These are phyloP conservation scores for Geotrichum europaeum DNA, from an alignment of 1,139 yeast species.

Conservation along the genomic window DNA sequence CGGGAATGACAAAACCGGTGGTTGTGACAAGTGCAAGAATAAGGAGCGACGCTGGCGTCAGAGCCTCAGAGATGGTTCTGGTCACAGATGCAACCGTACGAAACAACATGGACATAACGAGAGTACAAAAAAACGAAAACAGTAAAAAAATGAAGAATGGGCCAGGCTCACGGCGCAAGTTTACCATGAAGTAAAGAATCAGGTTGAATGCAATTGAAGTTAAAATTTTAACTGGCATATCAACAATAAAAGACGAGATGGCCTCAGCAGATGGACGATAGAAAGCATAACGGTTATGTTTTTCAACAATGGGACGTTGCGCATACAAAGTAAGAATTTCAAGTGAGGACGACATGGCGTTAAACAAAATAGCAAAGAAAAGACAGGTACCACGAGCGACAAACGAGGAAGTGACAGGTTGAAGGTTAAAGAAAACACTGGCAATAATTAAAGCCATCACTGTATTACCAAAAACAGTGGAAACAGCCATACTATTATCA, in stretches of 20 bases:
- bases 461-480: conserved; percentile 57
- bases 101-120: conserved; percentile 67
- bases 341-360: conserved; percentile 67
- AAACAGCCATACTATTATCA: conserved; percentile 58
- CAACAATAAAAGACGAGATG: conserved; percentile 59
- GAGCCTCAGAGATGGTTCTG: conserved; percentile 55
- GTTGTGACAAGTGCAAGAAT: conserved; percentile 58
- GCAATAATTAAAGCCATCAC: conserved; percentile 68
- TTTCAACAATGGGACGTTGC: conserved; percentile 74
- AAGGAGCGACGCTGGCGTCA: conserved; percentile 65
- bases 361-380: conserved; percentile 72
- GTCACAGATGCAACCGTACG: conserved; percentile 64
- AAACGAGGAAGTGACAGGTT: conserved; percentile 46
- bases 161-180: conserved; percentile 61
- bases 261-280: conserved; percentile 79
- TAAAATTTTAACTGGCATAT: conserved; percentile 55
- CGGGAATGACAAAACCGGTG: conserved; percentile 74
- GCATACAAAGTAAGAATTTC: conserved; percentile 66
- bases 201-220: conserved; percentile 57
- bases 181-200: conserved; percentile 58
- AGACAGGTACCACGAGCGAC: conserved; percentile 64
- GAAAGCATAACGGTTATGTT: conserved; percentile 68
- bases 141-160: conserved; percentile 62
- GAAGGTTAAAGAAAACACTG: conserved; percentile 66
- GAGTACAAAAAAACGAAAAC: conserved; percentile 48